Percentiles rank a stretch among this genome's conserved stretches.
These are phyloP conservation scores for Saccharum spontaneum DNA, from an alignment of 176 grass and related monocot species.

Conservation along the genomic window DNA sequence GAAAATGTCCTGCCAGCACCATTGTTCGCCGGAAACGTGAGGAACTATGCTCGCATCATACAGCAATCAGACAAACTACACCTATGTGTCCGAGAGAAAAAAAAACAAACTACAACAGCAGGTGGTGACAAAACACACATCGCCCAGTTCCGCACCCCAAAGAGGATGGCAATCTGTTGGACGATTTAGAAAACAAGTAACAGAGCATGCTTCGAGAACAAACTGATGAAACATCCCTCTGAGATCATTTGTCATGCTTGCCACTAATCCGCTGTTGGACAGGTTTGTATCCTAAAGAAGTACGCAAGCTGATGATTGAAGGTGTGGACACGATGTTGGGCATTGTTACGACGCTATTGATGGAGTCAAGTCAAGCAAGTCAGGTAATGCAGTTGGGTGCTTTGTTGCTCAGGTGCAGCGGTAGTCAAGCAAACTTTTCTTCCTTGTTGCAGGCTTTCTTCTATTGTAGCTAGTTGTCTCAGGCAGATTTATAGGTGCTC, in stretches of 20 bases:
- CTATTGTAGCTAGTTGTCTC: neutral
- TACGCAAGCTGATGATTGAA: neutral
- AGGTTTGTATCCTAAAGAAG: neutral
- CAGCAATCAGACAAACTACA: conserved; percentile 2
- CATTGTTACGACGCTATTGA: neutral
- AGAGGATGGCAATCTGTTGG: neutral
- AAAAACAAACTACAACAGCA: neutral
- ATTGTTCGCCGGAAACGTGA: neutral
- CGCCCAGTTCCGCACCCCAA: neutral
- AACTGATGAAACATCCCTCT: neutral
- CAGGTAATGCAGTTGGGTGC: neutral
- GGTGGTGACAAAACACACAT: neutral
- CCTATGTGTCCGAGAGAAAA: neutral
- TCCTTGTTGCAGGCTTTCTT: neutral
- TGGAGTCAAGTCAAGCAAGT: neutral
- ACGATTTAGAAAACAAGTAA: neutral
- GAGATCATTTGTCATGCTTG: neutral
- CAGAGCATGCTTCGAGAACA: neutral
- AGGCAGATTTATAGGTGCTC: neutral
- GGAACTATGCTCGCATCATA: neutral
- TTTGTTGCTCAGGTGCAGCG: neutral
- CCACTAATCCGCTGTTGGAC: neutral
- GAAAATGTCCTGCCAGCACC: neutral
- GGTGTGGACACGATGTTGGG: neutral
- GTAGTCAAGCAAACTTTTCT: neutral